These are phyloP conservation scores for Hyaloscypha hepaticicola DNA, from an alignment of 495 filamentous ascomycete species.

Conservation along the genomic window DNA sequence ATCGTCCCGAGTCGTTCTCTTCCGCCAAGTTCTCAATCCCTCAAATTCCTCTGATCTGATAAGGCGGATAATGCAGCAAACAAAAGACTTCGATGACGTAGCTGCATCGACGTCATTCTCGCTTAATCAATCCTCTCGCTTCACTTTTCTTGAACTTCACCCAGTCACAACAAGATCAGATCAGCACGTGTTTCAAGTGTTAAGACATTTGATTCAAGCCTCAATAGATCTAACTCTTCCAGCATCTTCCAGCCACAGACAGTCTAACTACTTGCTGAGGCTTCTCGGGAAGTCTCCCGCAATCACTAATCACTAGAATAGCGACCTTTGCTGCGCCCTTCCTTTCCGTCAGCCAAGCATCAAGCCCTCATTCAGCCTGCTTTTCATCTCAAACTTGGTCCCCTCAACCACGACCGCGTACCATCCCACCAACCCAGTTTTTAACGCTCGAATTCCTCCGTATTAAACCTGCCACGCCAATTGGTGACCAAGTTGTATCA, in stretches of 20 bases:
- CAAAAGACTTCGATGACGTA: too few relatives aligned
- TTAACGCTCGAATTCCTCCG: conserved; percentile 1
- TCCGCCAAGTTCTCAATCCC: too few relatives aligned
- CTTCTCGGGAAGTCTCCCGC: conserved; percentile 5
- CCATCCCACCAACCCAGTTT: background rate
- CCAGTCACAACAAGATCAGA: background rate
- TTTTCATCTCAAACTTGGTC: background rate
- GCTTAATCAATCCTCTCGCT: too few relatives aligned
- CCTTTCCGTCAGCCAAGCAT: conserved; percentile 13
- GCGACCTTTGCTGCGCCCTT: background rate
- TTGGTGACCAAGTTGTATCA: conserved; percentile 2
- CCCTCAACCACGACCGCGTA: background rate
- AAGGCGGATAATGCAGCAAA: too few relatives aligned
- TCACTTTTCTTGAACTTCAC: background rate
- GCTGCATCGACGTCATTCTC: too few relatives aligned
- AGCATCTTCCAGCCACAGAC: background rate
- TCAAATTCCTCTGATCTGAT: too few relatives aligned
- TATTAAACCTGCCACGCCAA: background rate
- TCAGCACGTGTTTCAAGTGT: background rate
- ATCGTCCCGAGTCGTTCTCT: too few relatives aligned
- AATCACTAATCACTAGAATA: background rate
- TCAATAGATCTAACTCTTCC: background rate
- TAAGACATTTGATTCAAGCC: background rate
- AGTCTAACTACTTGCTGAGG: conserved; percentile 1
- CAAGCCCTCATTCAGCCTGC: background rate